A percentile compares a stretch with the other conserved stretches of the same genome.
phyloP scores from a whole-genome alignment of 2,329 filamentous ascomycete species.

The Aspergillus arachidicola region DNA sequence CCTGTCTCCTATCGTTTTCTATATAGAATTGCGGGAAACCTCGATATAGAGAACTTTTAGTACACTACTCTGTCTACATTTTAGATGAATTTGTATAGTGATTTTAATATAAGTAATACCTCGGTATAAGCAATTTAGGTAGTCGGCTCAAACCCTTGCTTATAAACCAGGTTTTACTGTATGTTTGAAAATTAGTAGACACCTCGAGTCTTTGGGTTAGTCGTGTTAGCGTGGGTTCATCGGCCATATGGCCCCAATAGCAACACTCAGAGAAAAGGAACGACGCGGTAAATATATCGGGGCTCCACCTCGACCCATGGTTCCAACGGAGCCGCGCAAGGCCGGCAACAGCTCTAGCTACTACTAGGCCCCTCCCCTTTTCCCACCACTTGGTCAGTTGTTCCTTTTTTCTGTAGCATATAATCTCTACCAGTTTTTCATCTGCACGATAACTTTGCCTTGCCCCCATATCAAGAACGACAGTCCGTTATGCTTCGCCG shows the following conservation, averaged over 20 bases:
- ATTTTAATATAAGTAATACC: too few relatives aligned
- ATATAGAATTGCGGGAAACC: too few relatives aligned
- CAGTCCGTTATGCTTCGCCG: neutral
- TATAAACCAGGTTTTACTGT: too few relatives aligned
- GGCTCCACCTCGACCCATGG: neutral
- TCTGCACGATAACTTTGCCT: neutral
- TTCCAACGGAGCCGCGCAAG: neutral
- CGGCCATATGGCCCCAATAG: neutral
- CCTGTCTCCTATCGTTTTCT: too few relatives aligned
- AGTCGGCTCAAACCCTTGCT: too few relatives aligned
- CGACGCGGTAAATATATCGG: neutral
- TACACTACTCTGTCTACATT: too few relatives aligned
- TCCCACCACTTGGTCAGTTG: neutral
- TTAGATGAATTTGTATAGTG: too few relatives aligned
- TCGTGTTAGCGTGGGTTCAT: neutral
- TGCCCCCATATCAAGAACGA: neutral
- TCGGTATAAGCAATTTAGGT: too few relatives aligned
- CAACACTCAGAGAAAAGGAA: neutral
- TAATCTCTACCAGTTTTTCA: neutral
- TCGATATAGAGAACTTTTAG: too few relatives aligned
- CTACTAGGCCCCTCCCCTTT: neutral
- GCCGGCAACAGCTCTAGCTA: neutral
- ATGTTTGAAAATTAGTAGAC: too few relatives aligned
- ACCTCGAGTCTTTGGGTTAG: neutral
- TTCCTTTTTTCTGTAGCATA: neutral